Evolutionary conservation across 192 early-diverging fungal species (phyloP), one percentile per base, ranked within the genome.

Genomic region (Powellomyces hirtus): DNA sequence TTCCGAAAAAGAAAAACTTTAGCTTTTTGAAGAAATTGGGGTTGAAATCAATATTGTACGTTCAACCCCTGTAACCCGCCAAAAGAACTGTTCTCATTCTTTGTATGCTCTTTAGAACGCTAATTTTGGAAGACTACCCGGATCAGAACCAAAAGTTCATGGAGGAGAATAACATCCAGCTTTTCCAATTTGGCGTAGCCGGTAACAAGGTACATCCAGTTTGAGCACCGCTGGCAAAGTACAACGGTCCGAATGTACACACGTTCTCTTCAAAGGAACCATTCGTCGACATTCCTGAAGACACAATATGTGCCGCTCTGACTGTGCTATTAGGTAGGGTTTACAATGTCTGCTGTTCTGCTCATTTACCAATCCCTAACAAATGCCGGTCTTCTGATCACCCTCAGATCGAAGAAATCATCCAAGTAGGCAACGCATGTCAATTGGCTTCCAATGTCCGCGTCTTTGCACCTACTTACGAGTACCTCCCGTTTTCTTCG

Each of bases 51-150:
- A 89, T 99, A 31, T 71, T 99, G 89, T 91, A 77, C 72, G 84
- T 81, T n/a, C 40, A 18, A 42, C 40, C 40, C 40, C 40, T 11
- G 10, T 49, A 18, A 24, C 2, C 26, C 26, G 46, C 46, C 5
- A 3, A 24, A 49, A 5, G 46, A 14, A 2, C 2, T 49, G 46
- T 14, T 49, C 16, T 49, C 16, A 7, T 52, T 26, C 36, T 10
- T 52, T 31, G 26, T 45, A 27, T 16, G 22, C 26, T 27, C 29
- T 26, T 4, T 22, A 92, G 90, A 58, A 97, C 96, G 11, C 80
- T 98, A 22, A 97, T 96, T 72, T 75, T 98, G 31, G 97, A 99
- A 75, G 94, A 98, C 34, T 99, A 99, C 75, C 95, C 95, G 6
- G 90, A 89, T 37, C 93, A 94, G 78, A 99, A 94, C 76, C 84